phyloP scores from a whole-genome alignment of 768 basidiomycete genomes.

The Royoungia palumana region DNA sequence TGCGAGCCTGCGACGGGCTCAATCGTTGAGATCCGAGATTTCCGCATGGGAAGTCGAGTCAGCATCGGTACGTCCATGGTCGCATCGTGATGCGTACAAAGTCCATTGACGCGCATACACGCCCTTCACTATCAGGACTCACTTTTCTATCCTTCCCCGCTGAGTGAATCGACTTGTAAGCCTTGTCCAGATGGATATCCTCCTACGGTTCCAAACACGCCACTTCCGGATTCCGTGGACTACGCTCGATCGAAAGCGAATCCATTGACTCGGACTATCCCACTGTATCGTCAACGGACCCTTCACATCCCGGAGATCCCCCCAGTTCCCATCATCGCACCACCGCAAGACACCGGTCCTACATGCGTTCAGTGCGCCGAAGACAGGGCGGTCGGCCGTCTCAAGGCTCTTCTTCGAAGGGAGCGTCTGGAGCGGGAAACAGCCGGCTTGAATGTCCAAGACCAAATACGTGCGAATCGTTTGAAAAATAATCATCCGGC shows the following conservation, averaged over 20 bases:
- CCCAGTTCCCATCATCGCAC: constrained; percentile 52
- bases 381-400: constrained; percentile 42
- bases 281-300: constrained; percentile 1
- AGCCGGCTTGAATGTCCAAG: constrained; percentile 31
- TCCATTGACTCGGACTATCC: constrained; percentile 22
- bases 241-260: constrained; percentile 22
- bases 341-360: constrained; percentile 37
- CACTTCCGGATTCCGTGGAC: constrained; percentile 21
- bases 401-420: constrained; percentile 39
- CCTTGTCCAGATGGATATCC: constrained; percentile 3
- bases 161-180: constrained; percentile 1
- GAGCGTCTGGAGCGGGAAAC: constrained; percentile 36
- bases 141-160: constrained; percentile 2
- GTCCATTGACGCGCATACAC: constrained; percentile 6
- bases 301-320: constrained; percentile 9
- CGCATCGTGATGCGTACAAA: neutral
- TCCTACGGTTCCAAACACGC: constrained; percentile 26
- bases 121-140: constrained; percentile 6
- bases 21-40: constrained; percentile 34
- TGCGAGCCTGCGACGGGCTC: constrained; percentile 41
- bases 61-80: constrained; percentile 5
- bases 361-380: constrained; percentile 30
- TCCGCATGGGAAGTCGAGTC: constrained; percentile 6
- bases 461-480: constrained; percentile 8
- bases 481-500: neutral